Evolutionary conservation across 352 stramenopile species (phyloP).

Genomic region (Phytophthora pseudosyringae): DNA sequence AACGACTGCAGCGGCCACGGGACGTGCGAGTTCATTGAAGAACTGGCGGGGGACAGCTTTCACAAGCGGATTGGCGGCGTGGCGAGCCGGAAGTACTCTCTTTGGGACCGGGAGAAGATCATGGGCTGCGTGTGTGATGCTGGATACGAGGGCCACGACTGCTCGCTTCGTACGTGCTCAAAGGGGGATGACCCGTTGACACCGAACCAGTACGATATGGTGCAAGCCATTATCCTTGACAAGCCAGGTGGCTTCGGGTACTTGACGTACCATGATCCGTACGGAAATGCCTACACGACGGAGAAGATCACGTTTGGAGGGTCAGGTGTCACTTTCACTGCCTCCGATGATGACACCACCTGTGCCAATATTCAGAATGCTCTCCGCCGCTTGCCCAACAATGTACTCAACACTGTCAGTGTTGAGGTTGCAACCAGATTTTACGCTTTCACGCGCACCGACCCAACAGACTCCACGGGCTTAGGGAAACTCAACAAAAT

Average conservation of each 20-base stretch:
- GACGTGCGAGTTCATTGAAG: slow-evolving; percentile 76
- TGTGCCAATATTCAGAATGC: slow-evolving; percentile 52
- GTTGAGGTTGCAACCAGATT: slow-evolving; percentile 19
- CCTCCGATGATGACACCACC: not conserved
- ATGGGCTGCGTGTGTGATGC: slow-evolving; percentile 82
- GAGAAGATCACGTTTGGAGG: slow-evolving; percentile 46
- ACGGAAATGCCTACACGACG: slow-evolving; percentile 72
- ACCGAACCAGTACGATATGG: slow-evolving; percentile 56
- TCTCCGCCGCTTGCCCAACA: slow-evolving; percentile 63
- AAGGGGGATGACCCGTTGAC: slow-evolving; percentile 77
- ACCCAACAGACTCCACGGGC: slow-evolving; percentile 7
- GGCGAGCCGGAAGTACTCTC: slow-evolving; percentile 41
- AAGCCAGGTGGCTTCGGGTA: slow-evolving; percentile 27
- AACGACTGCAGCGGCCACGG: slow-evolving; percentile 60
- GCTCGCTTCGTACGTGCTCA: slow-evolving; percentile 59
- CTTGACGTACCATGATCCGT: slow-evolving; percentile 78
- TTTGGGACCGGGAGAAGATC: slow-evolving; percentile 87
- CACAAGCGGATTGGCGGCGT: slow-evolving; percentile 53
- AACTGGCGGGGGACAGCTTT: slow-evolving; percentile 53
- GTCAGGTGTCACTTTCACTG: not conserved
- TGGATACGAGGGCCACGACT: slow-evolving; percentile 61
- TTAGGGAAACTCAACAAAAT: slow-evolving; percentile 15
- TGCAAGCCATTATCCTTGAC: slow-evolving; percentile 36
- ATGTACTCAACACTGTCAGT: slow-evolving; percentile 61
- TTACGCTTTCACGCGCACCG: slow-evolving; percentile 34